Evolutionary conservation across 2,329 filamentous ascomycete genomes (phyloP), one percentile per base, ranked within the genome.

Genomic region (Aspergillus bombycis): DNA sequence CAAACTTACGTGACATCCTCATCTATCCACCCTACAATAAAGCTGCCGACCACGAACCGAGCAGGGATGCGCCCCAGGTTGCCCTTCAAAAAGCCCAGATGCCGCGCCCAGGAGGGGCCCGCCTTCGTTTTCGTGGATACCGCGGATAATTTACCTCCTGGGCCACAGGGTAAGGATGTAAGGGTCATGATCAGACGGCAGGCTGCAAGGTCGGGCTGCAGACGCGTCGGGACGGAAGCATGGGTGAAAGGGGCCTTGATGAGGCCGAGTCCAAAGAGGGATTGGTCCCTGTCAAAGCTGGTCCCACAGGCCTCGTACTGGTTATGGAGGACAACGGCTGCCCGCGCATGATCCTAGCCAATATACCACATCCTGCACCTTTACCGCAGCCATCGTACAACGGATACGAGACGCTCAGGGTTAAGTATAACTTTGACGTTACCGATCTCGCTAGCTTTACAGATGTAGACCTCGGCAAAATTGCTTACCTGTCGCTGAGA

Each of bases 371-470:
- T 30, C 21, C 46, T 26, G 21, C 46, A 19, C 43, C 41, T n/a
- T 5, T 16, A 16, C 41, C 26, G 3, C 26, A 10, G 41, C 56
- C 28, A 11, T 58, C 56, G 19, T 46, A 28, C n/a, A 58, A 30
- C 26, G 41, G 41, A 45, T 58, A 58, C 41, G 41, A 58, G 28
- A 32, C 41, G 2, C 41, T 48, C 4, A 36, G 56, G 9, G 30
- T 50, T 19, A 30, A 32, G 30, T 58, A 58, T 10, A 48, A 58
- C 28, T 58, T 58, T 38, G 56, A 58, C 10, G 11, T 58, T 3
- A 58, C 56, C 38, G 56, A 58, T 23, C n/a, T 58, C 14, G 34
- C 56, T 9, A 58, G 38, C 19, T 58, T 58, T 30, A 58, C 56
- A 7, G 41, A 58, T 26, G 56, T 58, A 45, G 56, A 58, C 41